Percentiles rank a stretch among this genome's conserved stretches.
These are phyloP conservation scores for Cardiosporidium cionae DNA, from an alignment of 169 alveolate species.

Conservation along the genomic window DNA sequence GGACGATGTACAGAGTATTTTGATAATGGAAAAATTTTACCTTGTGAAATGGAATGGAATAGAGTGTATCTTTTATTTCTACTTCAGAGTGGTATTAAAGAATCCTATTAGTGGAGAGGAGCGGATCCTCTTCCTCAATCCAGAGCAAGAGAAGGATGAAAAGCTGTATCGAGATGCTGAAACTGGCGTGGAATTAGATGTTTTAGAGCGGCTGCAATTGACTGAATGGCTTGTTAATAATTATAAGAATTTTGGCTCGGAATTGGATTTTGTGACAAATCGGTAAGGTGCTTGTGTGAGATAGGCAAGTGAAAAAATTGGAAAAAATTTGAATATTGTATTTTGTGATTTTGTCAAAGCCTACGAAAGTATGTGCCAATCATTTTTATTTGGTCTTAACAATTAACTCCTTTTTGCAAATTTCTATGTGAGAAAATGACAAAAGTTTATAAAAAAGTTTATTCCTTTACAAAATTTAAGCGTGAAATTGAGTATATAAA, in stretches of 20 bases:
- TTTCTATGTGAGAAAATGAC: too few species aligned
- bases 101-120: constrained; percentile 71
- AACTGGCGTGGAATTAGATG: constrained; percentile 74
- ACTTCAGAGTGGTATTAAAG: constrained; percentile 56
- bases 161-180: constrained; percentile 41
- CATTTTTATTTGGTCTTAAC: too few species aligned
- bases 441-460: too few species aligned
- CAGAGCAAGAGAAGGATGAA: constrained; percentile 57
- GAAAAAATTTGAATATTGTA: too few species aligned
- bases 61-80: neutral
- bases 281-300: constrained; percentile 17
- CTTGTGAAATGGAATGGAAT: neutral
- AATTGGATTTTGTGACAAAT: constrained; percentile 89
- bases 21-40: too few species aligned
- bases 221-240: constrained; percentile 96
- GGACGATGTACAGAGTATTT: too few species aligned
- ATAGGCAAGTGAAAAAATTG: too few species aligned
- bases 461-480: too few species aligned
- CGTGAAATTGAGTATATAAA: too few species aligned
- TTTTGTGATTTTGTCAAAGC: too few species aligned
- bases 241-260: constrained; percentile 87
- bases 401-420: too few species aligned
- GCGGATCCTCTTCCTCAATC: constrained; percentile 52
- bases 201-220: constrained; percentile 76
- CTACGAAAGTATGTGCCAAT: too few species aligned